Base-by-base conservation (phyloP, 2,329 filamentous ascomycete species). In the Leptographium radiaticola region DNA sequence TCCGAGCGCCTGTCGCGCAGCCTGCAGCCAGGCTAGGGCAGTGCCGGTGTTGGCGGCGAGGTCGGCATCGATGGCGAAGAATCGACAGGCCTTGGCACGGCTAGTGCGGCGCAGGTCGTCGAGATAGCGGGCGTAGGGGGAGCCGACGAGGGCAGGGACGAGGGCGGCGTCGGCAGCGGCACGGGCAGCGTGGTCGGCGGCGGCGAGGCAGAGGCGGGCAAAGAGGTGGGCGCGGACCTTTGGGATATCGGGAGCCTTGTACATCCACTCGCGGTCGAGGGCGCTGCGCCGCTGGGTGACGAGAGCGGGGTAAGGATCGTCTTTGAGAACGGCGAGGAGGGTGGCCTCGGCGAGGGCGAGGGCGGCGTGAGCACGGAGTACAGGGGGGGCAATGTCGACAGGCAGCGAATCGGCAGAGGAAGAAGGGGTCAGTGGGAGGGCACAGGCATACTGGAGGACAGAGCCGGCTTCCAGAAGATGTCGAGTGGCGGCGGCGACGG, bases 221-320 rank as follows among this genome's bases (percentile, higher is more conserved):
- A 94, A 94, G 2, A 98, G 75, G 63, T 94, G 84, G 10, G 89
- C 89, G 48, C 91, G 83, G 18, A 95, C 89, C 64, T 91, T 90
- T 34, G 89, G 86, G 49, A 96, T 87, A 51, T 89, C 82, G 0
- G 91, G 89, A 0, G 89, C 80, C 62, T 86, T 88, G 67, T 93
- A 94, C 89, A 97, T 97, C 91, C 91, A 98, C 60, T 97, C 91
- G 57, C 80, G 89, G 66, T 90, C 89, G 60, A 84, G 82, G 52
- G 84, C 80, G 64, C 95, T 94, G 49, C 90, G 79, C 54, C 84
- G 81, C 62, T 95, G 87, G 1, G 89, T 82, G 2, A 95, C 84
- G 8, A 84, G 79, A 2, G 86, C 83, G 1, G 91, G 86, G 63
- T 96, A 97, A 0, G 91, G 89, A 63, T 98, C 93, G 64, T 97